These are phyloP conservation scores for Trichosphaerium sp. DNA, from an alignment of 78 protist species.

Conservation along the genomic window DNA sequence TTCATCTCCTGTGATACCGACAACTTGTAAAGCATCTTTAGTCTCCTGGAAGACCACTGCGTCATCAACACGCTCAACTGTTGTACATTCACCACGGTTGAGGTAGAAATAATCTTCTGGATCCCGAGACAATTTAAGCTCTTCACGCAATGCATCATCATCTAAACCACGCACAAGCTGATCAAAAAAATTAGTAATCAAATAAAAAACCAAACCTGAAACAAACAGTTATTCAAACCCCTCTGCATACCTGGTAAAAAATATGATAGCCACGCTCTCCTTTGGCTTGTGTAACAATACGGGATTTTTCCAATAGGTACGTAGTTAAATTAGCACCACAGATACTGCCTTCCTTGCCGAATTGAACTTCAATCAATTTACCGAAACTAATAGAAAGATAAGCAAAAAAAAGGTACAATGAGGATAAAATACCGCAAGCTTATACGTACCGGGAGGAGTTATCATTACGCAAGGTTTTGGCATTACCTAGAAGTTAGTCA, in stretches of 20 bases:
- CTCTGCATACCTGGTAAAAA: slow-evolving; percentile 47
- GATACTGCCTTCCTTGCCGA: slow-evolving; percentile 41
- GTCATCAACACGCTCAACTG: slow-evolving; percentile 41
- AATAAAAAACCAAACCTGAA: too few relatives aligned
- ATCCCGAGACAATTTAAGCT: too few relatives aligned
- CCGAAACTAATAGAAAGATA: slow-evolving; percentile 67
- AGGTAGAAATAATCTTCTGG: slow-evolving; percentile 33
- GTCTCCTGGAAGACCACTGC: slow-evolving; percentile 21
- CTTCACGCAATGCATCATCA: too few relatives aligned
- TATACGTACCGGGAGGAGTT: slow-evolving; percentile 52
- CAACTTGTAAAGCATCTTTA: slow-evolving; percentile 35
- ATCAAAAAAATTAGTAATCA: too few relatives aligned
- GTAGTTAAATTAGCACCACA: slow-evolving; percentile 60
- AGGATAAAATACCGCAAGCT: too few relatives aligned
- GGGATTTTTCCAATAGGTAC: slow-evolving; percentile 70
- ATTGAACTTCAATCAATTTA: slow-evolving; percentile 69
- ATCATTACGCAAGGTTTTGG: slow-evolving; percentile 85
- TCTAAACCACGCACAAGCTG: too few relatives aligned
- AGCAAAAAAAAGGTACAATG: not conserved
- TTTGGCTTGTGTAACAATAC: slow-evolving; percentile 57
- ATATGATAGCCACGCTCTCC: slow-evolving; percentile 80
- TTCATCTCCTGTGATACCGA: slow-evolving; percentile 26
- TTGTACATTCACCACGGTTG: slow-evolving; percentile 18
- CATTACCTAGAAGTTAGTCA: too few relatives aligned
- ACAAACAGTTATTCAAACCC: too few relatives aligned